phyloP scores from a whole-genome alignment of 2,329 filamentous ascomycete species.

The Dactylellina drechsleri region DNA sequence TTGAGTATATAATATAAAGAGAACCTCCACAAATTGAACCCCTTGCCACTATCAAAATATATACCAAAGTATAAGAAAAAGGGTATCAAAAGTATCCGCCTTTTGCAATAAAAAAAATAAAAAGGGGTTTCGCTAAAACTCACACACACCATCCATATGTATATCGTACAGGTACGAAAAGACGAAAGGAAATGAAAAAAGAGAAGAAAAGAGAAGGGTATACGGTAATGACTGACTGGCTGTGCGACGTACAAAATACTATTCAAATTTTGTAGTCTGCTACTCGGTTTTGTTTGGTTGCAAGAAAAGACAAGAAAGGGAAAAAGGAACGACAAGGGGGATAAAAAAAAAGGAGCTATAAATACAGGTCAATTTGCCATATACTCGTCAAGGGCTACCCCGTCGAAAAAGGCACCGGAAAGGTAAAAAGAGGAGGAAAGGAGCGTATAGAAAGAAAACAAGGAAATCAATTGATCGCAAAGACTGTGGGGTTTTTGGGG shows the following conservation, averaged over 20 bases:
- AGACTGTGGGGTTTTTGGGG: background rate
- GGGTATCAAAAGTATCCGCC: slow-evolving; percentile 20
- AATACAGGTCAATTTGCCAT: slow-evolving; percentile 30
- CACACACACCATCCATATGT: slow-evolving; percentile 14
- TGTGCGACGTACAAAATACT: background rate
- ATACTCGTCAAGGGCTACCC: slow-evolving; percentile 26
- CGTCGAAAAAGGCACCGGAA: slow-evolving; percentile 37
- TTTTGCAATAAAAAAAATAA: background rate
- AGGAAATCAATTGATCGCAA: slow-evolving; percentile 17
- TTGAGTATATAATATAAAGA: background rate
- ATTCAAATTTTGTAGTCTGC: background rate
- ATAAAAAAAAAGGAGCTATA: slow-evolving; percentile 5
- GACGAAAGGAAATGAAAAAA: slow-evolving; percentile 28
- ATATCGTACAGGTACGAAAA: slow-evolving; percentile 34
- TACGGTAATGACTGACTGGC: slow-evolving; percentile 1
- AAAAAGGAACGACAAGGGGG: background rate
- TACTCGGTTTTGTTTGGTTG: slow-evolving; percentile 9
- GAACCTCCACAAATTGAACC: slow-evolving; percentile 6
- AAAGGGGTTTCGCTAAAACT: background rate
- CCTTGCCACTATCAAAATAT: background rate
- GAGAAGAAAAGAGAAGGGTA: slow-evolving; percentile 23
- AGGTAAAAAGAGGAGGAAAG: slow-evolving; percentile 15
- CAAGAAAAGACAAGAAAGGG: background rate
- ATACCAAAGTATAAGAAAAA: slow-evolving; percentile 1
- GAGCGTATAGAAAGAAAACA: background rate